Evolutionary conservation across 257 asterid species (phyloP), one percentile per base, ranked within the genome.

Genomic region (Jaltomata sinuosa): DNA sequence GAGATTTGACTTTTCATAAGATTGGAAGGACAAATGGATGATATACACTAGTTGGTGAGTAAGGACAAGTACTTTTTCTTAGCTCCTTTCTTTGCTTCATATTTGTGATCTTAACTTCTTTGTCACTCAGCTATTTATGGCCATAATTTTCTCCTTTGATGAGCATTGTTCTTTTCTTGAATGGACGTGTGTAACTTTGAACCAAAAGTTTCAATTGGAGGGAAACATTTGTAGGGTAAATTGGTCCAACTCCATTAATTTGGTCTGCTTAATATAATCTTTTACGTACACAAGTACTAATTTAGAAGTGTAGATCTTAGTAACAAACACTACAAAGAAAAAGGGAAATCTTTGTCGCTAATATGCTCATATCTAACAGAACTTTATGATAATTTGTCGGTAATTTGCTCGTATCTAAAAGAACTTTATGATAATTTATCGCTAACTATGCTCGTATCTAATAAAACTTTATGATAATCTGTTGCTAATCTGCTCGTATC

Each of bases 1-100:
- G 40, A 80, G 5, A 61, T 84, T n/a, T 87, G 93, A 88, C 93
- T 89, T 89, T 88, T 92, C 95, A 89, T 80, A 38, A 50, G 57
- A 50, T 85, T 80, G 62, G 85, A 89, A 87, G 88, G 92, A 50
- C 92, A 87, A 57, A 29, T n/a, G n/a, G n/a, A n/a, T 61, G 27
- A 36, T 38, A 19, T 14, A 31, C 7, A 15, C 74, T 57, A 84
- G 7, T 74, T 80, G 80, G 52, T 34, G 0, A 55, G 34, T 55
- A 53, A 80, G 53, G 84, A 80, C 55, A 80, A 57, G 71, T 62
- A 57, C 22, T 19, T 78, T 45, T 32, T 38, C 5, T 67, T 32
- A 6, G 62, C 53, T 27, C 47, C 27, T 25, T 77, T 77, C 81
- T 27, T 77, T 27, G 36, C 45, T 77, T 77, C 81, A 77, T 32